Evolutionary conservation across 2,329 filamentous ascomycete genomes (phyloP).

Genomic region (Cladosporium oxysporum): DNA sequence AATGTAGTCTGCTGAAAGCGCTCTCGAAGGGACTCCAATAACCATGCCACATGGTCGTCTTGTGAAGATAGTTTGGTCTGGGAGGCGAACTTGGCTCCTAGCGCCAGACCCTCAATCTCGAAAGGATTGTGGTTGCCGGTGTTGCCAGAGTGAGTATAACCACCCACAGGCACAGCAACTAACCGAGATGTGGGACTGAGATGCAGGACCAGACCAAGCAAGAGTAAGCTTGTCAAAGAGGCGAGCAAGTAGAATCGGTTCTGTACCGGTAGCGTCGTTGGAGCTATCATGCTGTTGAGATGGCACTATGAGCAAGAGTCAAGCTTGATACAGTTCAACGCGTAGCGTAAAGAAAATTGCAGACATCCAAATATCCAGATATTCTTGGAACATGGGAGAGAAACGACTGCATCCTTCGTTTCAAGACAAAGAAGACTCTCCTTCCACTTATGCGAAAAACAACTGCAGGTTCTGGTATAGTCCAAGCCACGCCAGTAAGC

Average conservation of each 20-base stretch:
- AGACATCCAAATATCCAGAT: not conserved
- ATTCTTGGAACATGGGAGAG: not conserved
- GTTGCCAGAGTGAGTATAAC: not conserved
- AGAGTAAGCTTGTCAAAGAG: not conserved
- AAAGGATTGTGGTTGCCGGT: not conserved
- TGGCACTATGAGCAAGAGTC: not conserved
- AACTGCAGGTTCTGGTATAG: not conserved
- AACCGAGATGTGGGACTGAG: not conserved
- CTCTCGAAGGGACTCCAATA: not conserved
- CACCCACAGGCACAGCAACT: not conserved
- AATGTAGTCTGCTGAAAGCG: constrained; percentile 1
- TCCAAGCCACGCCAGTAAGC: constrained; percentile 1
- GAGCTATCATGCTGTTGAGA: not conserved
- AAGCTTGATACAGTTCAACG: not conserved
- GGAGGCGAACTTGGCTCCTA: not conserved
- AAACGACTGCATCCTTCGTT: not conserved
- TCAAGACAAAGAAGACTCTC: not conserved
- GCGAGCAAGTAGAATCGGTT: not conserved
- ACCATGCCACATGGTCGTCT: not conserved
- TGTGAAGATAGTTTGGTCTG: not conserved
- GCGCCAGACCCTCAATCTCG: constrained; percentile 8
- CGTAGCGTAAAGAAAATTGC: not conserved
- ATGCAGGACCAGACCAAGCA: not conserved
- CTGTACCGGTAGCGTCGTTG: not conserved
- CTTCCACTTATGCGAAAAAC: not conserved